These are phyloP conservation scores for Martensiomyces pterosporus DNA, from an alignment of 192 early-diverging fungal genomes.

Conservation along the genomic window DNA sequence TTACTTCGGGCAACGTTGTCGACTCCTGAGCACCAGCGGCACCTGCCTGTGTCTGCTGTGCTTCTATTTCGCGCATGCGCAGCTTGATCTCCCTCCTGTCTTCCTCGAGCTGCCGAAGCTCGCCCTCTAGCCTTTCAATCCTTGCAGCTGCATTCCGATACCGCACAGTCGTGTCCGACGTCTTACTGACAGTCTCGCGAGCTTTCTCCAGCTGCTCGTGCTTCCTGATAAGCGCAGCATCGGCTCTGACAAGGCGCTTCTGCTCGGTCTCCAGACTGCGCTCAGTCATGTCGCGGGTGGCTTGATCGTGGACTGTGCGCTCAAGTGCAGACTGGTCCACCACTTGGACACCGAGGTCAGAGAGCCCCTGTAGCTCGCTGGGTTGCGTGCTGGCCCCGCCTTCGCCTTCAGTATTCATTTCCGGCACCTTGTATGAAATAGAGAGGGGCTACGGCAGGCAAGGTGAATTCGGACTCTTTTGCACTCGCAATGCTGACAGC, in stretches of 20 bases:
- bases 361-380: conserved; percentile 32
- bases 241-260: conserved; percentile 59
- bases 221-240: conserved; percentile 12
- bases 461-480: no score
- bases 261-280: conserved; percentile 60
- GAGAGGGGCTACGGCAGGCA: no score
- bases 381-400: no score
- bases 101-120: conserved; percentile 11
- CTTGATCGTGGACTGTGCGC: conserved; percentile 59
- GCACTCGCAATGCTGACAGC: no score
- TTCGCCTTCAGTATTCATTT: not conserved
- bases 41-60: not conserved
- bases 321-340: conserved; percentile 66
- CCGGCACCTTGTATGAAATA: not conserved
- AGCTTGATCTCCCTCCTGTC: conserved; percentile 30
- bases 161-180: conserved; percentile 28
- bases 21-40: not conserved
- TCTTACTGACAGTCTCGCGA: conserved; percentile 11
- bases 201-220: conserved; percentile 16
- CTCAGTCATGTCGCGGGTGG: conserved; percentile 55
- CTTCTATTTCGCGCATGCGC: conserved; percentile 20
- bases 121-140: conserved; percentile 7
- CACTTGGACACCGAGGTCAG: conserved; percentile 33
- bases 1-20: no score
- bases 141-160: conserved; percentile 31